Conservation (phyloP, 139 green algal species). For the Edaphochlamys debaryana region DNA sequence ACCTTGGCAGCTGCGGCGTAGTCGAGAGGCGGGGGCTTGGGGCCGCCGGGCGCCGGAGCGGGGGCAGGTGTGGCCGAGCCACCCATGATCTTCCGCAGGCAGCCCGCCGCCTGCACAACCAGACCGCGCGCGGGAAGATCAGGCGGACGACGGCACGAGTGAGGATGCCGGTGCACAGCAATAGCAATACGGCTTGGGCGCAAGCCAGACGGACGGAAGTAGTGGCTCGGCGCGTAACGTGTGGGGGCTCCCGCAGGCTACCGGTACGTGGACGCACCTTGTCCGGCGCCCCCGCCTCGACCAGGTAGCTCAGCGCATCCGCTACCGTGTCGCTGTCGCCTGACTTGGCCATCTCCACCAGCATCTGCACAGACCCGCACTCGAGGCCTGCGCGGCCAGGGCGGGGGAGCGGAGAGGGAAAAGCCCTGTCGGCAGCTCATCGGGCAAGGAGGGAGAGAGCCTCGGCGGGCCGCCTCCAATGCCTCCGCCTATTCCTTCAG, state of each 20-base stretch:
- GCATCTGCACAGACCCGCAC: slow-evolving; percentile 50
- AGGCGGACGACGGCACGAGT: too few species aligned
- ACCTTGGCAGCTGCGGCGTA: slow-evolving; percentile 10
- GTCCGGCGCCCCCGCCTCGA: slow-evolving; percentile 22
- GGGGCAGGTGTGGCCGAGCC: neutral
- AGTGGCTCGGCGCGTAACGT: too few species aligned
- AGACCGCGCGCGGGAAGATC: too few species aligned
- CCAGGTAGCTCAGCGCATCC: slow-evolving; percentile 14
- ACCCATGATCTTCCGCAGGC: slow-evolving; percentile 9
- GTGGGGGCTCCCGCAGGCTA: neutral
- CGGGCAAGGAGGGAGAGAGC: too few species aligned
- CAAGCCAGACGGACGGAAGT: too few species aligned
- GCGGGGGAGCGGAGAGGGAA: too few species aligned
- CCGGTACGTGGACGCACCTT: neutral
- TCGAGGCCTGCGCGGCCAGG: slow-evolving; percentile 61
- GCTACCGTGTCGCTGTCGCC: slow-evolving; percentile 29
- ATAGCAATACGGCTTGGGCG: too few species aligned
- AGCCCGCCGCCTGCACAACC: neutral
- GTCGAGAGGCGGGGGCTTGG: slow-evolving; percentile 10
- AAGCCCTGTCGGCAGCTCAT: too few species aligned
- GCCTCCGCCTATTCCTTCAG: too few species aligned
- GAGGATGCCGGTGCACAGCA: too few species aligned
- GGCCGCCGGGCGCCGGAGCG: neutral
- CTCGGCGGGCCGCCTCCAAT: too few species aligned
- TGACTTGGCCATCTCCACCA: slow-evolving; percentile 31